These are phyloP conservation scores for Arxiozyma bovina DNA, from an alignment of 1,139 yeast genomes.

Conservation along the genomic window DNA sequence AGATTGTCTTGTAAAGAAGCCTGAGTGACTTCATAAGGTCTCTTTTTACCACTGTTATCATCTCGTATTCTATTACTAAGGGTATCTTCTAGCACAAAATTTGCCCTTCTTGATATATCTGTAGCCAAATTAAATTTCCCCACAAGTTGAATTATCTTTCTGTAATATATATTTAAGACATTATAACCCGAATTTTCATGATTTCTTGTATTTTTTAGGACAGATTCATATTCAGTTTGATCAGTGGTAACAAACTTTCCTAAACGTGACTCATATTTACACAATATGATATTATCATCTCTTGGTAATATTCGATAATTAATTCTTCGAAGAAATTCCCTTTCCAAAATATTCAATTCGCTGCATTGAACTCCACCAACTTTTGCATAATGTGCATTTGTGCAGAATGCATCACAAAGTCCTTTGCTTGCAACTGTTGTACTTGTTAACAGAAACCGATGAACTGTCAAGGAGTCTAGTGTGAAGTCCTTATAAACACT, in stretches of 20 bases:
- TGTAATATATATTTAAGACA: constrained; percentile 51
- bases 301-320: constrained; percentile 67
- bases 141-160: constrained; percentile 52
- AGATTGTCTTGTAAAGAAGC: not conserved
- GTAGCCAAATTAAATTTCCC: constrained; percentile 35
- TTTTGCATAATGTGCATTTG: constrained; percentile 87
- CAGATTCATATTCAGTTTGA: constrained; percentile 5
- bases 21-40: not conserved
- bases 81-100: constrained; percentile 11
- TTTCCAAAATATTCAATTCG: constrained; percentile 80
- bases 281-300: constrained; percentile 32
- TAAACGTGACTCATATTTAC: constrained; percentile 26
- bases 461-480: constrained; percentile 84
- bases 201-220: constrained; percentile 2
- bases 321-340: constrained; percentile 75
- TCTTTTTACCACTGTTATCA: not conserved
- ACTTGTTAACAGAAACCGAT: constrained; percentile 80
- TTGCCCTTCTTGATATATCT: constrained; percentile 21
- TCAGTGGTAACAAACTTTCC: constrained; percentile 21
- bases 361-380: constrained; percentile 89
- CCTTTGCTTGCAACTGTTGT: constrained; percentile 90
- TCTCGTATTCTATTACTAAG: not conserved
- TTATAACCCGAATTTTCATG: constrained; percentile 27
- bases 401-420: constrained; percentile 87
- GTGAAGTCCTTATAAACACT: constrained; percentile 74